Evolutionary conservation across 129 eudicot species (phyloP), one percentile per base, ranked within the genome.

Genomic region (Deinandra increscens): DNA sequence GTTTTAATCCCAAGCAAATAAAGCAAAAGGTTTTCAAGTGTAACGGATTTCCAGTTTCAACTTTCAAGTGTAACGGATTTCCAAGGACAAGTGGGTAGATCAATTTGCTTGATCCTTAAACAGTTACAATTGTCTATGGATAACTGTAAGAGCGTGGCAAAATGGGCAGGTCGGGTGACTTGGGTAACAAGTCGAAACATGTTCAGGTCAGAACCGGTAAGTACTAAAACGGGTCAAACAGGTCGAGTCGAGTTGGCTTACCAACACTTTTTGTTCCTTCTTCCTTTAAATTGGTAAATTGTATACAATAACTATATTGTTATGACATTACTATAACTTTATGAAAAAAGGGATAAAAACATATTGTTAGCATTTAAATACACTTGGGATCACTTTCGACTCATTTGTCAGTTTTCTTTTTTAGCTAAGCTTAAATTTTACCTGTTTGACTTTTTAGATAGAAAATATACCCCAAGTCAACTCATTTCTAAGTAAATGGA

Each of bases 81-180:
- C 8, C 10, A 42, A 18, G 54, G 44, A 8, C 18, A 74, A 29
- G 39, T 45, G 60, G 49, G 34, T 33, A 17, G 65, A 12, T 45
- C 60, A 44, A 45, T 20, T 58, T 33, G 36, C 31, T 33, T 31
- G 60, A 60, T 60, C 77, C 64, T 64, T 46, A 34, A 34, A 60
- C n/a, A 58, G 17, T 20, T 19, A 54, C 1, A 58, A 58, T 29
- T 58, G 6, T 58, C 38, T 5, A 7, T 1, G 18, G 39, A 58
- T 29, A 58, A 26, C 39, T n/a, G 18, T 29, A 29, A 31, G 39
- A 33, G 39, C 11, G 53, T 38, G 54, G 56, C 56, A 70, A 56
- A 55, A 23, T 58, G 33, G 41, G 66, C 22, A 12, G 26, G 38
- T 66, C 15, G 13, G 43, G 42, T 9, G 6, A 38, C 59, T 26